Percentiles rank a stretch among this genome's conserved stretches.
These are phyloP conservation scores for Flagelloscypha sp. DNA, from an alignment of 768 basidiomycete genomes.

Conservation along the genomic window DNA sequence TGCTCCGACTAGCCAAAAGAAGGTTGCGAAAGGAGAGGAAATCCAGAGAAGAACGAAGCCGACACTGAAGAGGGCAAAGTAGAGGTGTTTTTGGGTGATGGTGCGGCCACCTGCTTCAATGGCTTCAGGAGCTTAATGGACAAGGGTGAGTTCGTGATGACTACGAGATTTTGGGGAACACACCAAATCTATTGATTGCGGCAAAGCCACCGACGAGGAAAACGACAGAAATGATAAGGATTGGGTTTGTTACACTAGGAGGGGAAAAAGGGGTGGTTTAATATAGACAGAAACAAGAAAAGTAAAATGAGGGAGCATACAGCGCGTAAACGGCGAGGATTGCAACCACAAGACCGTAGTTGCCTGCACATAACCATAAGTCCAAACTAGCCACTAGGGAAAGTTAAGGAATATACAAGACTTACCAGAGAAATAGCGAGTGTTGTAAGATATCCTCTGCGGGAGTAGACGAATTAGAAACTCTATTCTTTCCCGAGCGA, in stretches of 20 bases:
- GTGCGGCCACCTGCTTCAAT: slow-evolving; percentile 73
- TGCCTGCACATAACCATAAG: slow-evolving; percentile 40
- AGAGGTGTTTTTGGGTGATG: slow-evolving; percentile 85
- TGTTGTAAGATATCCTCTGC: slow-evolving; percentile 92
- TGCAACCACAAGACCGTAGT: slow-evolving; percentile 77
- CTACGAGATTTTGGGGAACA: slow-evolving; percentile 17
- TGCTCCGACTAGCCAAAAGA: slow-evolving; percentile 94
- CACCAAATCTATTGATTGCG: slow-evolving; percentile 84
- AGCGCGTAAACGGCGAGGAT: slow-evolving; percentile 79
- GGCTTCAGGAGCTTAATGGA: slow-evolving; percentile 69
- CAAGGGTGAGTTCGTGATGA: background rate
- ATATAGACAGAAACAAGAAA: slow-evolving; percentile 9
- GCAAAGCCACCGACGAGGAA: slow-evolving; percentile 92
- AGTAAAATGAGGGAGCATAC: slow-evolving; percentile 49
- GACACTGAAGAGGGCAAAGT: slow-evolving; percentile 83
- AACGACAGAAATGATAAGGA: slow-evolving; percentile 71
- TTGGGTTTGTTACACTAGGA: slow-evolving; percentile 68
- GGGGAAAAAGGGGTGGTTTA: slow-evolving; percentile 1
- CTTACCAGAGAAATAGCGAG: slow-evolving; percentile 76
- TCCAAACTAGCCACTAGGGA: background rate
- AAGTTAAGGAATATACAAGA: background rate
- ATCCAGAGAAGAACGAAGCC: slow-evolving; percentile 84
- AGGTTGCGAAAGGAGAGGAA: slow-evolving; percentile 65
- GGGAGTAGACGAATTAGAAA: slow-evolving; percentile 2
- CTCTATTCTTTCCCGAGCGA: too few species aligned